A percentile compares a stretch with the other conserved stretches of the same genome.
Conservation (phyloP, 192 early-diverging fungal species). For the Mortierella hygrophila region DNA sequence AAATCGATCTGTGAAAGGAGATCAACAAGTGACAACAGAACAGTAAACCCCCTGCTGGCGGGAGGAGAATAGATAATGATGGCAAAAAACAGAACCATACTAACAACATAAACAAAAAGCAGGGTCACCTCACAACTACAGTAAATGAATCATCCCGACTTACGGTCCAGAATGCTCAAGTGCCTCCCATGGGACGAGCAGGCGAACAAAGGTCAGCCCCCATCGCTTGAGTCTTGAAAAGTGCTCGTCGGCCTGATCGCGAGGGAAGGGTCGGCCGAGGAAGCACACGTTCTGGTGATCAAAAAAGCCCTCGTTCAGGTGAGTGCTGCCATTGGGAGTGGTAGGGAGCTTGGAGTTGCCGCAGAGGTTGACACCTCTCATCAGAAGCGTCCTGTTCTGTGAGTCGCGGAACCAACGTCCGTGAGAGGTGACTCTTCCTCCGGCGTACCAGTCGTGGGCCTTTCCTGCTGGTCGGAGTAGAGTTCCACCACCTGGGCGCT, state of each 20-base stretch:
- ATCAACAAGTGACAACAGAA: not conserved
- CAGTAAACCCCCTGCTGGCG: not conserved
- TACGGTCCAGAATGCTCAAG: constrained; percentile 82
- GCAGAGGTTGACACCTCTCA: constrained; percentile 85
- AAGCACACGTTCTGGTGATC: constrained; percentile 83
- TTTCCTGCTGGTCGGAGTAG: constrained; percentile 34
- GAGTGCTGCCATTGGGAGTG: constrained; percentile 71
- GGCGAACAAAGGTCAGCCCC: constrained; percentile 85
- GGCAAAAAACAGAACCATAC: not conserved
- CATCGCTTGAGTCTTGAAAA: constrained; percentile 79
- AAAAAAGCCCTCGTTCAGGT: constrained; percentile 73
- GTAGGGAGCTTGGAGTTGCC: constrained; percentile 85
- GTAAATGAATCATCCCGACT: constrained; percentile 23
- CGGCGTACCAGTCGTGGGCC: constrained; percentile 58
- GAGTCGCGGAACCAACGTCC: constrained; percentile 66
- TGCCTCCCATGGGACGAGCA: constrained; percentile 87
- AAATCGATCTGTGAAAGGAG: not conserved
- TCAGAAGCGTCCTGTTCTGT: constrained; percentile 67
- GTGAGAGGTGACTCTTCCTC: constrained; percentile 43
- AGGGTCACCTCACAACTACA: not conserved
- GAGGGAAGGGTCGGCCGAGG: constrained; percentile 81
- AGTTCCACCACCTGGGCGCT: constrained; percentile 38
- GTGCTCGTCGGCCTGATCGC: constrained; percentile 80
- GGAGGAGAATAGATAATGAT: not conserved
- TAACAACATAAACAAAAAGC: not conserved